Evolutionary conservation across 192 early-diverging fungal species (phyloP).

Genomic region (Thoreauomyces humboldtii): DNA sequence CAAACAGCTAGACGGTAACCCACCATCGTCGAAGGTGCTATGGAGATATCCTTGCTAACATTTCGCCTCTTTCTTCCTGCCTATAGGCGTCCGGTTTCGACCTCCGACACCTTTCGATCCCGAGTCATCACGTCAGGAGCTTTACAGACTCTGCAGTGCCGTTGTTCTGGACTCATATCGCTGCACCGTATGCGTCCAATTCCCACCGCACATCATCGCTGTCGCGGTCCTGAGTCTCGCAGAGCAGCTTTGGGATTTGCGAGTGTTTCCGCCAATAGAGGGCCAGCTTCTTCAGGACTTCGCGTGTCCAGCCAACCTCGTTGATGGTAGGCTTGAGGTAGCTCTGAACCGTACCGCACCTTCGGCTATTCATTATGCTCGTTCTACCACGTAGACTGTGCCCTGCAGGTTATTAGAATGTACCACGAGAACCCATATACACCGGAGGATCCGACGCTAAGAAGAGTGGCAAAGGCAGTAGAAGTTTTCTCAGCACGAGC

Average conservation of each 20-base stretch:
- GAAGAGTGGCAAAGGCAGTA: no score
- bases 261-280: background rate
- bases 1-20: constrained; percentile 5
- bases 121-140: background rate
- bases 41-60: background rate
- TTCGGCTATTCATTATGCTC: background rate
- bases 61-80: background rate
- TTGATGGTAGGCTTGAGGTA: constrained; percentile 9
- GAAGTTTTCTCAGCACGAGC: no score
- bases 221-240: constrained; percentile 15
- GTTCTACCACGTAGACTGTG: background rate
- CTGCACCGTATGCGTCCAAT: constrained; percentile 23
- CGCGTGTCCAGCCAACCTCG: background rate
- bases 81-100: background rate
- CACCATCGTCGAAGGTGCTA: no score
- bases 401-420: constrained; percentile 8
- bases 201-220: constrained; percentile 27
- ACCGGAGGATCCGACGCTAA: background rate
- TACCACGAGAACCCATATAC: background rate
- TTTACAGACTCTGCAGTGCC: constrained; percentile 3
- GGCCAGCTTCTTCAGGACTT: background rate
- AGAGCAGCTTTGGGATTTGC: background rate
- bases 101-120: background rate
- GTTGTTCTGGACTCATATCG: constrained; percentile 17
- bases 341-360: background rate